Percentiles rank a stretch among this genome's conserved stretches.
These are phyloP conservation scores for Penstemon newberryi DNA, from an alignment of 257 asterid species.

Conservation along the genomic window DNA sequence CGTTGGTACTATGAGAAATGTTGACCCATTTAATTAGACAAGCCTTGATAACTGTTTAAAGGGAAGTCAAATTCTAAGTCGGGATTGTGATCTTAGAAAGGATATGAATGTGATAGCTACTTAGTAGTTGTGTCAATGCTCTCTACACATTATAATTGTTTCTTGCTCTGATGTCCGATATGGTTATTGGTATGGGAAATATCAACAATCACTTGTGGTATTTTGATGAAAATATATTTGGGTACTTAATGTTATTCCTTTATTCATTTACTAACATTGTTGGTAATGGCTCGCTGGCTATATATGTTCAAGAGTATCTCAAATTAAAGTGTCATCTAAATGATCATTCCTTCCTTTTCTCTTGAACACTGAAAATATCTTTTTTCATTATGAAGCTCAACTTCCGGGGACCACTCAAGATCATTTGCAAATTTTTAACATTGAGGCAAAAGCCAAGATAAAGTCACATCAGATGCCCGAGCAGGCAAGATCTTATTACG, in stretches of 20 bases:
- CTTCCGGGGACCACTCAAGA: conserved; percentile 89
- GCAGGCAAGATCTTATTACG: conserved; percentile 54
- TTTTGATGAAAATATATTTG: conserved; percentile 12
- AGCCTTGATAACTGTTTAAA: not conserved
- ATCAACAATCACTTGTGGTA: not conserved
- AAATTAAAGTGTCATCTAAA: not conserved
- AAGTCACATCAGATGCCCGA: conserved; percentile 97
- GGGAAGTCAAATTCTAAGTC: not conserved
- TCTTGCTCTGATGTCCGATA: not conserved
- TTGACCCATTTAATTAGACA: not conserved
- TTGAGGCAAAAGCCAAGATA: conserved; percentile 85
- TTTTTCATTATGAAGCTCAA: conserved; percentile 65
- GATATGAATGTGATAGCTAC: conserved; percentile 11
- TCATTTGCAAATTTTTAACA: conserved; percentile 93
- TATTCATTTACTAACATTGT: not conserved
- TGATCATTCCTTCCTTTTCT: not conserved
- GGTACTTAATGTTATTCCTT: not conserved
- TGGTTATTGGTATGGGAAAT: conserved; percentile 12
- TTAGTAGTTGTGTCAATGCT: not conserved
- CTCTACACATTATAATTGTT: conserved; percentile 16
- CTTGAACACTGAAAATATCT: conserved; percentile 29
- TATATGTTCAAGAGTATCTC: conserved; percentile 21
- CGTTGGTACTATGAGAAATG: not conserved
- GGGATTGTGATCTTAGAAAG: conserved; percentile 8
- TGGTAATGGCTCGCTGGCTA: not conserved